Percentiles rank a stretch among this genome's conserved stretches.
Conservation (phyloP, 129 eudicot genomes). For the Chrysanthemum makinoi region DNA sequence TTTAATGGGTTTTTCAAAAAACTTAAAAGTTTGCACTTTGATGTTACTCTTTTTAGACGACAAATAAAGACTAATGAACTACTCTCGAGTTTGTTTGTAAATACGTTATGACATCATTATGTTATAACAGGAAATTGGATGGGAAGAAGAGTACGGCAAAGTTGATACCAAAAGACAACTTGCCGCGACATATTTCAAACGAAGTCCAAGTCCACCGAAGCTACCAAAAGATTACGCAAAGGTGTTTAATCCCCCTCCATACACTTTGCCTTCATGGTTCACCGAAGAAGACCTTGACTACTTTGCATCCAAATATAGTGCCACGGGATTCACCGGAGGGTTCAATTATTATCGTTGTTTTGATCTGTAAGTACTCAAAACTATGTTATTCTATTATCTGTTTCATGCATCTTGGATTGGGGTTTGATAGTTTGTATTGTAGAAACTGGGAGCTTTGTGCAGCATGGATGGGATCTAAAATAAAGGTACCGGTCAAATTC, state of each 20-base stretch:
- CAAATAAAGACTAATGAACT: too few species aligned
- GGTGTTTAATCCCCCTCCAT: conserved; percentile 32
- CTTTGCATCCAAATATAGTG: conserved; percentile 58
- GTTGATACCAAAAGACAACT: conserved; percentile 50
- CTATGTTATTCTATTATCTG: not conserved
- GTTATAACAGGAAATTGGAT: conserved; percentile 59
- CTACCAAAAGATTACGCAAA: conserved; percentile 47
- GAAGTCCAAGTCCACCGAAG: conserved; percentile 46
- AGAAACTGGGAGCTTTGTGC: conserved; percentile 84
- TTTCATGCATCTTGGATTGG: not conserved
- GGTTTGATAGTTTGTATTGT: conserved; percentile 3
- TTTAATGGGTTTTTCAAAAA: too few species aligned
- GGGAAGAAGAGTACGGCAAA: conserved; percentile 67
- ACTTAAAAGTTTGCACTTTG: too few species aligned
- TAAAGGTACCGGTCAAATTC: conserved; percentile 67
- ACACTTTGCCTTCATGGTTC: conserved; percentile 64
- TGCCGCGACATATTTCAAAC: conserved; percentile 39
- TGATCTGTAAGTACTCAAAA: conserved; percentile 6
- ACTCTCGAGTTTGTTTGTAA: too few species aligned
- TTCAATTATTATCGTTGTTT: conserved; percentile 11
- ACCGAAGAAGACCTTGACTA: conserved; percentile 65
- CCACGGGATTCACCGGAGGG: conserved; percentile 8
- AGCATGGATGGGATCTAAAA: conserved; percentile 61
- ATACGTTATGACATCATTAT: not conserved
- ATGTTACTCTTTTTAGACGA: too few species aligned